Percentiles rank a stretch among this genome's conserved stretches.
Conservation (phyloP, 768 basidiomycete genomes). For the Phlegmacium glaucopus region DNA sequence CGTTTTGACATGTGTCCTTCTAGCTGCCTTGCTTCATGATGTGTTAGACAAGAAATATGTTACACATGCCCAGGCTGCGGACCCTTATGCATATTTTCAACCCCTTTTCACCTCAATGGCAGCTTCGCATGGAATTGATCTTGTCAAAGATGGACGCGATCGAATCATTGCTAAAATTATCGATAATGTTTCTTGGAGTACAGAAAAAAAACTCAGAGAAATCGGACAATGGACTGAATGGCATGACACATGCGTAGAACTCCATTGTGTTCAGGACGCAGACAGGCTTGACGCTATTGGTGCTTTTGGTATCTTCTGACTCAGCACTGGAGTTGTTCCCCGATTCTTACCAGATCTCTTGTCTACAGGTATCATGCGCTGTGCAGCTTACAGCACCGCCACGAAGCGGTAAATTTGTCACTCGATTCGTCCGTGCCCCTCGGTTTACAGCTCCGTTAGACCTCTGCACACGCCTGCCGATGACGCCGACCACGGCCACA, state of each 20-base stretch:
- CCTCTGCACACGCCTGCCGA: conserved; percentile 45
- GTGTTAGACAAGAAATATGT: conserved; percentile 86
- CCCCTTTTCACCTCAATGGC: conserved; percentile 57
- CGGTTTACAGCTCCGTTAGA: conserved; percentile 22
- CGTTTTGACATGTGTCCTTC: conserved; percentile 7
- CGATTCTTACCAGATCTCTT: conserved; percentile 6
- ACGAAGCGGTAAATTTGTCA: conserved; percentile 41
- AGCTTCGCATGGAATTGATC: conserved; percentile 43
- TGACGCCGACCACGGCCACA: conserved; percentile 39
- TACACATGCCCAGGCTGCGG: conserved; percentile 47
- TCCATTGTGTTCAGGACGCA: conserved; percentile 81
- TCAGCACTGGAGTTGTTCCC: conserved; percentile 7
- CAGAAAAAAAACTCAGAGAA: conserved; percentile 66
- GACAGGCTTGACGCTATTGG: conserved; percentile 80
- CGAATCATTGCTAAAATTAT: conserved; percentile 55
- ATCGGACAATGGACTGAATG: conserved; percentile 56
- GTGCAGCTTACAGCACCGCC: conserved; percentile 58
- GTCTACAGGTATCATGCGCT: conserved; percentile 56
- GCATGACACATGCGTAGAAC: conserved; percentile 69
- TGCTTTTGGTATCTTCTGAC: conserved; percentile 58
- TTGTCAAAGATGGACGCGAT: conserved; percentile 60
- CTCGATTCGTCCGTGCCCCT: conserved; percentile 8
- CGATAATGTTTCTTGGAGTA: conserved; percentile 83
- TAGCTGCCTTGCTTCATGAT: conserved; percentile 86
- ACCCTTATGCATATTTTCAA: conserved; percentile 64